Evolutionary conservation across 208 protist species (phyloP).

Genomic region (Acanthamoeba sp.): DNA sequence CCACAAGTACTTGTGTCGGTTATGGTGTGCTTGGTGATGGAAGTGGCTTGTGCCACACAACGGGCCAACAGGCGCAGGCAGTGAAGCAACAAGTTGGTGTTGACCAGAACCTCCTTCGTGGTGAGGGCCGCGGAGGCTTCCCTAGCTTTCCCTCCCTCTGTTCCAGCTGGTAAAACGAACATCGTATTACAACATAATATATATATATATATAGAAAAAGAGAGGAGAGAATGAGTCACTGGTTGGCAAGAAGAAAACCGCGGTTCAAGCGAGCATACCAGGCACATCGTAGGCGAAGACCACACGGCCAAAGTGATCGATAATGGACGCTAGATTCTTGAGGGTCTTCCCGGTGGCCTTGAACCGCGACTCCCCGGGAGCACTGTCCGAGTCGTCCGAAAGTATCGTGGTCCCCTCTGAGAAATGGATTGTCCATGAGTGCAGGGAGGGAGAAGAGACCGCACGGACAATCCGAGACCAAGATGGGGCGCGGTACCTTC

Average conservation of each 20-base stretch:
- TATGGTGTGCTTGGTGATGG: constrained; percentile 5
- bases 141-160: not conserved
- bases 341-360: constrained; percentile 7
- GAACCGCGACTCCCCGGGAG: not conserved
- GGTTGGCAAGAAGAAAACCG: too few species aligned
- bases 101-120: not conserved
- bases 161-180: too few species aligned
- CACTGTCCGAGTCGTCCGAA: not conserved
- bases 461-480: too few species aligned
- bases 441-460: not conserved
- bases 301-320: not conserved
- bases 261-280: not conserved
- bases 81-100: not conserved
- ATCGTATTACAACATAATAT: too few species aligned
- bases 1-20: not conserved
- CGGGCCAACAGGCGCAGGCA: not conserved
- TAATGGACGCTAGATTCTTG: not conserved
- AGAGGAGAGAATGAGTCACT: too few species aligned
- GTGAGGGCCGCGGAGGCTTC: not conserved
- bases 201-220: too few species aligned
- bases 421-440: not conserved
- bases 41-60: not conserved
- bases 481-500: not conserved
- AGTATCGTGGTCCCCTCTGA: too few species aligned
- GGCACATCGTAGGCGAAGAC: not conserved